phyloP scores from a whole-genome alignment of 768 basidiomycete genomes.

The Termitomyces sp. region DNA sequence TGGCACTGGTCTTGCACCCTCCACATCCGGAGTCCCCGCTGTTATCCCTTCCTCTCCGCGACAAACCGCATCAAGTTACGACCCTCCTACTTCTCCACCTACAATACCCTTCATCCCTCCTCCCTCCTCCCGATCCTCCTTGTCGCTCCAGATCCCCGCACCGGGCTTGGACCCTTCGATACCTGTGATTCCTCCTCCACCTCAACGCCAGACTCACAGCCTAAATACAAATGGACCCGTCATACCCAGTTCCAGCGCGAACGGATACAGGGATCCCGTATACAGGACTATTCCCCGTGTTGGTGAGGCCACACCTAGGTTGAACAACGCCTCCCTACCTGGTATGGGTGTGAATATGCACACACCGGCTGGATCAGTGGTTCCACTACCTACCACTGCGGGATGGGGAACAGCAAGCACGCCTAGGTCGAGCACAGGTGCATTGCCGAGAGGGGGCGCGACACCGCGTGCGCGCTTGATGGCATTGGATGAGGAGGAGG shows the following conservation, averaged over 20 bases:
- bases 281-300: background rate
- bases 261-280: background rate
- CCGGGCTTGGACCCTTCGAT: background rate
- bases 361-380: background rate
- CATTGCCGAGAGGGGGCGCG: background rate
- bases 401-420: background rate
- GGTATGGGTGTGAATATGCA: background rate
- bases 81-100: background rate
- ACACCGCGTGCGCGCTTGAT: background rate
- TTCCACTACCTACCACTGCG: background rate
- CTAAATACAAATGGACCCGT: background rate
- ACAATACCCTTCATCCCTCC: background rate
- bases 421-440: conserved; percentile 1
- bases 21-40: background rate
- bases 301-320: background rate
- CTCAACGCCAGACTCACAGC: conserved; percentile 2
- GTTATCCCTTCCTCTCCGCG: background rate
- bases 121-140: background rate
- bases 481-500: background rate
- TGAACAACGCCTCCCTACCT: background rate
- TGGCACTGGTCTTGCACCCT: background rate
- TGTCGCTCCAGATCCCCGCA: background rate
- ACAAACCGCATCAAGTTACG: background rate
- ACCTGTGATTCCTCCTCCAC: background rate
- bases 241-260: conserved; percentile 1